Percentiles rank a stretch among this genome's conserved stretches.
phyloP scores from a whole-genome alignment of 1,139 yeast species.

The Kodamaea suecica region DNA sequence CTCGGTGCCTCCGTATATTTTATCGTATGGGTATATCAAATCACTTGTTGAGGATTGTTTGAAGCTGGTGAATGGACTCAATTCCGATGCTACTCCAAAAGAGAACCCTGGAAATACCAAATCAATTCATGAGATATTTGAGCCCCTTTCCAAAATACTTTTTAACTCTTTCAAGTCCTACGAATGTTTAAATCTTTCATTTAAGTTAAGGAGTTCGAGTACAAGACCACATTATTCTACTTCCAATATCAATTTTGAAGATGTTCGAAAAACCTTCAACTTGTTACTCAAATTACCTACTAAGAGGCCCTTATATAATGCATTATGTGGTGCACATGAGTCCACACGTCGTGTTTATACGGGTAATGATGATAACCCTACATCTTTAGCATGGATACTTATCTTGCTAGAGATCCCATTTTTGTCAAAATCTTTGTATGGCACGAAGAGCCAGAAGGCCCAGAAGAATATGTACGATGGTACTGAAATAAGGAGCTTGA shows the following conservation, averaged over 20 bases:
- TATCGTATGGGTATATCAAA: conserved; percentile 28
- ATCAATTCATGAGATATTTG: conserved; percentile 40
- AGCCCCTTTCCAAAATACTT: conserved; percentile 48
- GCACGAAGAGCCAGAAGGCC: conserved; percentile 28
- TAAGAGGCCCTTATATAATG: conserved; percentile 52
- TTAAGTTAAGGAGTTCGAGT: conserved; percentile 28
- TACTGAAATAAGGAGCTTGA: conserved; percentile 51
- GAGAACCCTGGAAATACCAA: conserved; percentile 8
- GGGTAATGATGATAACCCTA: conserved; percentile 28
- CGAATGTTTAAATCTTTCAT: conserved; percentile 48
- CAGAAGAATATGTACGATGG: conserved; percentile 35
- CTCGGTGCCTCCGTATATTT: conserved; percentile 17
- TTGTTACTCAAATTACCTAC: conserved; percentile 52
- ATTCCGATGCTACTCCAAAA: neutral
- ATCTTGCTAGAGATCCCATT: conserved; percentile 64
- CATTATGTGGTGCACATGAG: conserved; percentile 48
- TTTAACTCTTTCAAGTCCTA: conserved; percentile 39
- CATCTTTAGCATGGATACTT: conserved; percentile 51
- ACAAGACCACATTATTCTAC: conserved; percentile 31
- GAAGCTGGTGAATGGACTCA: neutral
- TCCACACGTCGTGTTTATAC: conserved; percentile 46
- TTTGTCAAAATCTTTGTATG: conserved; percentile 37
- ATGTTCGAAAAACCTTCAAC: conserved; percentile 41
- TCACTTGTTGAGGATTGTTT: conserved; percentile 31
- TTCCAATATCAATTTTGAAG: conserved; percentile 46